These are phyloP conservation scores for Clarireedia paspali DNA, from an alignment of 2,329 filamentous ascomycete genomes.

Conservation along the genomic window DNA sequence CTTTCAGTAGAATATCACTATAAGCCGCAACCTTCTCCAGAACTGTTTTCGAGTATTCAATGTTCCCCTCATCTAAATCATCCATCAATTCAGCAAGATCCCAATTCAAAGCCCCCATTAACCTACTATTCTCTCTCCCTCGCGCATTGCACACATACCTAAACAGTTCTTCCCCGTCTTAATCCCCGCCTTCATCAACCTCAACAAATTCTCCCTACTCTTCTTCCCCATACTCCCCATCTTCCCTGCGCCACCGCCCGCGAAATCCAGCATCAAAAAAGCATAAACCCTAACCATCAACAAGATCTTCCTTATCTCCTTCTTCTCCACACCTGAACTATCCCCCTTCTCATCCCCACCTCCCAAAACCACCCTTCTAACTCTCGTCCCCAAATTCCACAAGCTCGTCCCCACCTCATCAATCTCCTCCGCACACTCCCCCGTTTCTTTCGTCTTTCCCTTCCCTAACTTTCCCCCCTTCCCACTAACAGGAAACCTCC, in stretches of 20 bases:
- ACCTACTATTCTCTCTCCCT: no score
- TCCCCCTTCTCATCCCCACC: background rate
- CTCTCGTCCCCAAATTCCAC: slow-evolving; percentile 59
- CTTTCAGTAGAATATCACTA: slow-evolving; percentile 33
- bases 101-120: no score
- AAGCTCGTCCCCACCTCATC: slow-evolving; percentile 49
- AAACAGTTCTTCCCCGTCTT: slow-evolving; percentile 59
- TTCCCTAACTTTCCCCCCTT: background rate
- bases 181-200: slow-evolving; percentile 59
- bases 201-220: slow-evolving; percentile 36
- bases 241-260: slow-evolving; percentile 29
- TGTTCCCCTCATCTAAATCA: slow-evolving; percentile 32
- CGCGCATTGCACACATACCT: slow-evolving; percentile 33
- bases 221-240: slow-evolving; percentile 21
- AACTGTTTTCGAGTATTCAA: slow-evolving; percentile 50
- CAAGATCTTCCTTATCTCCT: slow-evolving; percentile 14
- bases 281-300: slow-evolving; percentile 44
- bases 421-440: slow-evolving; percentile 35
- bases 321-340: background rate
- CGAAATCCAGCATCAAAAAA: slow-evolving; percentile 59
- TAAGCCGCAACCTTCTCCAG: slow-evolving; percentile 59
- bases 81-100: background rate
- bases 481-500: background rate
- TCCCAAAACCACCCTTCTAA: slow-evolving; percentile 30
- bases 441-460: background rate